Base-by-base conservation (phyloP, 352 stramenopile genomes). In the Globisporangium takayamanum region DNA sequence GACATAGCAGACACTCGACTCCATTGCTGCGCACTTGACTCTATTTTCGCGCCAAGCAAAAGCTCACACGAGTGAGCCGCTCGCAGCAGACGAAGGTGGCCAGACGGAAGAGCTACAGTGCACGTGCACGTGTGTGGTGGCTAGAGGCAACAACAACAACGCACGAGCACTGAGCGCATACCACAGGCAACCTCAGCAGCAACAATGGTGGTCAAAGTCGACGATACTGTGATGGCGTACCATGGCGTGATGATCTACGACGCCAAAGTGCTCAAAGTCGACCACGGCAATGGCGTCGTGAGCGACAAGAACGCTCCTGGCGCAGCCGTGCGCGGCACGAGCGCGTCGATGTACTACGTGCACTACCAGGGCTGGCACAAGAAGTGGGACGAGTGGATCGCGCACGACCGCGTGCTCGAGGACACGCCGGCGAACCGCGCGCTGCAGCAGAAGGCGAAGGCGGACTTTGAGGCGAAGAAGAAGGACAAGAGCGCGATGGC, bases 341-440 rank as follows among this genome's bases (percentile, higher is more conserved):
- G 63, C 48, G 71, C 41, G 36, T 79, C 73, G 52, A 79, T 87
- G 62, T 97, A 92, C 72, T 97, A 94, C 60, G 70, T 97, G 56
- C 88, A 97, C 69, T 97, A 96, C 79, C 83, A 92, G 50, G 85
- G 85, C 42, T 97, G 88, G 88, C 78, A 89, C 70, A 95, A 90
- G 66, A 94, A 95, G 44, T 97, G 88, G 88, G 88, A 97, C 69
- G 90, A 95, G 53, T 97, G 88, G 88, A 86, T 96, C 28, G 59
- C 73, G 5, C 59, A 84, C 45, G 70, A 81, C 63, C 84, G 83
- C 59, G 73, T 93, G 53, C 62, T 92, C n/a, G 75, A 88, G 37
- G 84, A 81, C 66, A 93, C 72, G 55, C 52, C 72, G 0, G 70
- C 68, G 22, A 89, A 81, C 46, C 80, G 80, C 30, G 41, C 57